These are phyloP conservation scores for Globisporangium carolinianum DNA, from an alignment of 352 stramenopile genomes.

Conservation along the genomic window DNA sequence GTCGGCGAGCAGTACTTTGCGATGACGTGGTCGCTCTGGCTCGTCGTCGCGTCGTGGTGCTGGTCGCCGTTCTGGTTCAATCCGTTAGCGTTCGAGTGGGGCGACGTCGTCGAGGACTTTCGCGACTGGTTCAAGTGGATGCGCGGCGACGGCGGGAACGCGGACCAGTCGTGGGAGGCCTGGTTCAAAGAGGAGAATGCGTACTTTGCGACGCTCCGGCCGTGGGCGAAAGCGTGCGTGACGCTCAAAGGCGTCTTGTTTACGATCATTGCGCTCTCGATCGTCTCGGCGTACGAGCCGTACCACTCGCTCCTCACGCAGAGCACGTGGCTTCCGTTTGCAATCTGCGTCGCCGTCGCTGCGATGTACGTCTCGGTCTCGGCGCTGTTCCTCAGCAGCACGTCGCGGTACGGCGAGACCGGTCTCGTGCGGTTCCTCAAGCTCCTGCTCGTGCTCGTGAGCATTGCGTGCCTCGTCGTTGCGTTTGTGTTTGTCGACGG, in stretches of 20 bases:
- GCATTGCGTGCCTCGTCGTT: conserved; percentile 66
- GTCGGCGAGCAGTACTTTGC: conserved; percentile 94
- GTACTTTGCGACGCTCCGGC: conserved; percentile 87
- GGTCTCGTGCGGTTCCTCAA: conserved; percentile 68
- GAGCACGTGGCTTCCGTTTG: conserved; percentile 50
- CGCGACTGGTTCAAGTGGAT: conserved; percentile 92
- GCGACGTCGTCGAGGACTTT: conserved; percentile 89
- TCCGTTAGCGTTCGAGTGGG: conserved; percentile 95
- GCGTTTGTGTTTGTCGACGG: conserved; percentile 62
- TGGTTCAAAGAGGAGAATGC: conserved; percentile 95
- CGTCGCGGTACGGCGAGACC: conserved; percentile 45
- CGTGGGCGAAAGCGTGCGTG: conserved; percentile 88
- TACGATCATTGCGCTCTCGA: conserved; percentile 78
- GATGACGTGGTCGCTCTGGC: conserved; percentile 97
- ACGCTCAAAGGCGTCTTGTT: conserved; percentile 89
- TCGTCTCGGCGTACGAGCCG: conserved; percentile 63
- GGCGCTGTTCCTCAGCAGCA: conserved; percentile 47
- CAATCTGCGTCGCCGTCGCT: conserved; percentile 42
- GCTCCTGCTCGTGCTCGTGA: conserved; percentile 66
- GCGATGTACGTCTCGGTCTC: conserved; percentile 62
- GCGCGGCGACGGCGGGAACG: conserved; percentile 86
- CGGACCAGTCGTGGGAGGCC: conserved; percentile 92
- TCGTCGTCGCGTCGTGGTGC: conserved; percentile 80
- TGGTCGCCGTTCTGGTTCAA: conserved; percentile 99
- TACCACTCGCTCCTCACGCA: conserved; percentile 60